Conservation (phyloP, 2,329 filamentous ascomycete genomes). For the Cylindrodendrum hubeiense region DNA sequence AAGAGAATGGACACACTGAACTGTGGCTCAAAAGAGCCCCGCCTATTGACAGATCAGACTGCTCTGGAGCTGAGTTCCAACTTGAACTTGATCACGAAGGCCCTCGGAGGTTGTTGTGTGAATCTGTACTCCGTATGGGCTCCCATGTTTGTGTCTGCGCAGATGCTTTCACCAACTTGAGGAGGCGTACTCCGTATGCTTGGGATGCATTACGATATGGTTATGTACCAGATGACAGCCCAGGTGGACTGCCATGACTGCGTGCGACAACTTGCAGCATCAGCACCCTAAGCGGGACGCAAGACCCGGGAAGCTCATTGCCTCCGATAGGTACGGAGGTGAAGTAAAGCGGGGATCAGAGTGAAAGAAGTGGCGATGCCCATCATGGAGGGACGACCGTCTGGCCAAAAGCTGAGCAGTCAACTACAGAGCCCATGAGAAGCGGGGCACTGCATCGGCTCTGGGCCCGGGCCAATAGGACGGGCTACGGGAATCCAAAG, state of each 20-base stretch:
- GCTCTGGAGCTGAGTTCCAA: no score
- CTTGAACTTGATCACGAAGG: background rate
- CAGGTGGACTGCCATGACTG: background rate
- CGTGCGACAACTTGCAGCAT: background rate
- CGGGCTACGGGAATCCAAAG: constrained; percentile 37
- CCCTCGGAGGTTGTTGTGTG: background rate
- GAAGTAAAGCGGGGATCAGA: constrained; percentile 10
- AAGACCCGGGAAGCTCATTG: background rate
- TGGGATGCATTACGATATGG: background rate
- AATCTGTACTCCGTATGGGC: background rate
- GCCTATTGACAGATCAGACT: background rate
- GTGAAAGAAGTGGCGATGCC: background rate
- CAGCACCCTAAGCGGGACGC: background rate
- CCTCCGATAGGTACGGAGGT: background rate
- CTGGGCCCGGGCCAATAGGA: constrained; percentile 35
- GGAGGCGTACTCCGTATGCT: no score
- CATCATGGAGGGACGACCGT: constrained; percentile 1
- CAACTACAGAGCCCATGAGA: constrained; percentile 22
- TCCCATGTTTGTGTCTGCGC: background rate
- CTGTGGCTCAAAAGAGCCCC: background rate
- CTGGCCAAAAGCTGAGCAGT: constrained; percentile 25
- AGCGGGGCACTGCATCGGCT: constrained; percentile 33
- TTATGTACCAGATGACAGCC: background rate
- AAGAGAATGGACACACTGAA: background rate
- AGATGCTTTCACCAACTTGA: background rate